These are phyloP conservation scores for Didymella lethalis DNA, from an alignment of 2,329 filamentous ascomycete species.

Conservation along the genomic window DNA sequence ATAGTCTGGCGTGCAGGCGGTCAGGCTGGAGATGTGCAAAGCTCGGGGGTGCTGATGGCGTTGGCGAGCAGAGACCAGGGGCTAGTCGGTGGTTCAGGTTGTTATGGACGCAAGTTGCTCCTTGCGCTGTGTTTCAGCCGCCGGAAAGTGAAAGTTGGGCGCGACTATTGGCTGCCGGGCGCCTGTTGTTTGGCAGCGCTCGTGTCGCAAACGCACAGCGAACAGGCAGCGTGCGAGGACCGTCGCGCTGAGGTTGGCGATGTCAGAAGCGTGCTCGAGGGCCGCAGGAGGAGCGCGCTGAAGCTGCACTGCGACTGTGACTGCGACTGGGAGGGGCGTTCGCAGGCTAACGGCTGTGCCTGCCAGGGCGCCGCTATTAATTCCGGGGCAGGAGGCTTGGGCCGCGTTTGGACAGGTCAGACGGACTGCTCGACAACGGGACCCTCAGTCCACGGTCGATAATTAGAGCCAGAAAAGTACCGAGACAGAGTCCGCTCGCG, in stretches of 20 bases:
- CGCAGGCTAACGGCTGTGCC: slow-evolving; percentile 23
- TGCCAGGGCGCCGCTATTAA: slow-evolving; percentile 25
- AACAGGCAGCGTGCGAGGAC: slow-evolving; percentile 37
- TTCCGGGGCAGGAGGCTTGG: slow-evolving; percentile 8
- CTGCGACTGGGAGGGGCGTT: slow-evolving; percentile 22
- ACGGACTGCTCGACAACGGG: slow-evolving; percentile 10
- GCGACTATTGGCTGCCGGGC: slow-evolving; percentile 33
- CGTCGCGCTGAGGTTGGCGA: slow-evolving; percentile 12
- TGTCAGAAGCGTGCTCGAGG: slow-evolving; percentile 17
- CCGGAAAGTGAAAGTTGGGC: slow-evolving; percentile 30
- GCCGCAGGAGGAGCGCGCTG: slow-evolving; percentile 12
- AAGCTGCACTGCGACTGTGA: slow-evolving; percentile 24
- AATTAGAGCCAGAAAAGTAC: neutral
- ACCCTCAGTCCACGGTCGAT: slow-evolving; percentile 12
- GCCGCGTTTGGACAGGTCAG: neutral
- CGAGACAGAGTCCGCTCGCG: slow-evolving; percentile 4
- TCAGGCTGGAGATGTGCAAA: slow-evolving; percentile 24
- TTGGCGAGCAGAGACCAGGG: slow-evolving; percentile 24
- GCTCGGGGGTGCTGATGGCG: slow-evolving; percentile 29
- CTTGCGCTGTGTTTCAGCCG: slow-evolving; percentile 47
- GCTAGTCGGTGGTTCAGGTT: slow-evolving; percentile 24
- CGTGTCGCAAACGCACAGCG: slow-evolving; percentile 29
- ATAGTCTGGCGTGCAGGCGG: slow-evolving; percentile 33
- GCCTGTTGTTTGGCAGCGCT: slow-evolving; percentile 34
- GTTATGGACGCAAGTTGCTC: slow-evolving; percentile 39